A percentile compares a stretch with the other conserved stretches of the same genome.
Evolutionary conservation across 345 rosid genomes (phyloP).

Genomic region (Stellera chamaejasme): DNA sequence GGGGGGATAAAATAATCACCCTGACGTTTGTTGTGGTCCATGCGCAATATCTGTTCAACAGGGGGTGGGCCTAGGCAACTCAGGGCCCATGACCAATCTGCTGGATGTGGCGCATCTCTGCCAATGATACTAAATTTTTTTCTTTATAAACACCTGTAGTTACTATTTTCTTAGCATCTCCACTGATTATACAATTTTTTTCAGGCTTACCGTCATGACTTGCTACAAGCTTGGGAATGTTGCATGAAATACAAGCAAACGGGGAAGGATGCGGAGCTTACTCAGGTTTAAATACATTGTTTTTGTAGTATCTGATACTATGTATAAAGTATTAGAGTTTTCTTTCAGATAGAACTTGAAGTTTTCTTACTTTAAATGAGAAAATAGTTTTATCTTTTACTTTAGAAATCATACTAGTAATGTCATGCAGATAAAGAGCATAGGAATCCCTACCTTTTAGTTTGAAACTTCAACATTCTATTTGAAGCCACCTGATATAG

Average conservation of each 20-base stretch:
- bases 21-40: too few species aligned
- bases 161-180: not conserved
- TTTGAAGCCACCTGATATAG: not conserved
- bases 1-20: too few species aligned
- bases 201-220: conserved; percentile 86
- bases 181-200: not conserved
- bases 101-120: too few species aligned
- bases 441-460: too few species aligned
- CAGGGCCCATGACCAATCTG: too few species aligned
- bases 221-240: conserved; percentile 87
- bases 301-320: not conserved
- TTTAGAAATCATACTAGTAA: too few species aligned
- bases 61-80: too few species aligned
- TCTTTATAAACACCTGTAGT: not conserved
- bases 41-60: too few species aligned
- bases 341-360: not conserved
- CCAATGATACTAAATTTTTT: too few species aligned
- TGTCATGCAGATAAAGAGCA: too few species aligned
- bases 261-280: conserved; percentile 93
- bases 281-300: conserved; percentile 45
- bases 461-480: too few species aligned
- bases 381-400: too few species aligned
- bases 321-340: not conserved
- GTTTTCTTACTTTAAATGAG: not conserved
- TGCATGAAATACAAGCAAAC: conserved; percentile 84